Evolutionary conservation across 441 rosid species (phyloP), one percentile per base, ranked within the genome.

Genomic region (Corymbia citriodora): DNA sequence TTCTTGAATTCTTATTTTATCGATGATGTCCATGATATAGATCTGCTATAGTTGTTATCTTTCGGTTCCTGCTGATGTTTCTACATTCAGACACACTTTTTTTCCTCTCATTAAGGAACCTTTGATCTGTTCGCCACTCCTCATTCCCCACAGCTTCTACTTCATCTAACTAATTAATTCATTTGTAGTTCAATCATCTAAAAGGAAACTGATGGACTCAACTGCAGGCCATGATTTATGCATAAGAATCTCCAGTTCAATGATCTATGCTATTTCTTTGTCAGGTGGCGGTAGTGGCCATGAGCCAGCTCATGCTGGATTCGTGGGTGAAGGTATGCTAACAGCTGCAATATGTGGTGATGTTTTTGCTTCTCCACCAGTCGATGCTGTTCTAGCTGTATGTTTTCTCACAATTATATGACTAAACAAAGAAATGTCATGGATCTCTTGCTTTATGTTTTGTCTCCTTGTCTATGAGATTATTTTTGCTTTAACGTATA

Each of bases 281-380:
- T 79, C 88, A 98, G 99, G 99, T 81, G 99, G 99, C 55, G 99
- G 99, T 88, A 98, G 99, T 90, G 99, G 99, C 54, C 99, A 98
- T 94, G 99, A 98, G 90, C 99, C 99, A 90, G 97, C 99, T 81
- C 97, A 97, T 74, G 95, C 99, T 94, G 99, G 99, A 52, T 98
- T 93, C 93, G 99, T 98, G 83, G 99, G 99, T 93, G 98, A 98
- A 94, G 99, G 99, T 90, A 97, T 98, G 99, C 96, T 98, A 57
- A 96, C 99, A 49, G 99, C 98, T 70, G 97, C 99, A 87, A 93
- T 98, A 86, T 97, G 99, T 87, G 99, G 99, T 92, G 99, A 98
- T 92, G 93, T 98, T 93, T 98, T 98, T 94, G 94, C 98, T 61
- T 97, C 99, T 87, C 99, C 99, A 55, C 94, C 97, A 36, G 98